Conservation (phyloP, 805 yeast species). For the Gaillardinia entomophila region DNA sequence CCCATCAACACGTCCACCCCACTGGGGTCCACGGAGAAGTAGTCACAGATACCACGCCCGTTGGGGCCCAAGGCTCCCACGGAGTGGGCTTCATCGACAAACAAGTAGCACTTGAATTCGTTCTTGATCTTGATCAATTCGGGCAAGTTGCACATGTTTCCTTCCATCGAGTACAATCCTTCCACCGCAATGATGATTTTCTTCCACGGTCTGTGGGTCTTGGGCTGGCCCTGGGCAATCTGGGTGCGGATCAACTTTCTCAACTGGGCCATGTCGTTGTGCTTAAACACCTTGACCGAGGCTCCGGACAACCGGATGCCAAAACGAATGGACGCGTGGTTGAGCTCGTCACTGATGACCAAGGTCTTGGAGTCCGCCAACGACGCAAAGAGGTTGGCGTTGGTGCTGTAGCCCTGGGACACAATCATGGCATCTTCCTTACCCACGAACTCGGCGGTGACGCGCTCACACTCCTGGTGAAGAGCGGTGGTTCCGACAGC, state of each 20-base stretch:
- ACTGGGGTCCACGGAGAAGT: constrained; percentile 72
- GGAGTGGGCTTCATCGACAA: constrained; percentile 97
- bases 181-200: constrained; percentile 82
- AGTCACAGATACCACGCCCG: constrained; percentile 95
- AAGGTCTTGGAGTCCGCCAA: constrained; percentile 82
- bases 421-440: constrained; percentile 82
- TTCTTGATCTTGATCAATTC: constrained; percentile 63
- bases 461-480: constrained; percentile 66
- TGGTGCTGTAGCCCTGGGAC: constrained; percentile 95
- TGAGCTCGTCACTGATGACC: constrained; percentile 88
- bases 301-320: constrained; percentile 94
- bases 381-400: constrained; percentile 79
- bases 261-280: constrained; percentile 78
- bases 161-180: constrained; percentile 91
- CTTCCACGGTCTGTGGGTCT: constrained; percentile 94
- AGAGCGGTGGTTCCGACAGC: constrained; percentile 71
- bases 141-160: constrained; percentile 82
- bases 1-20: constrained; percentile 92
- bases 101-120: constrained; percentile 83
- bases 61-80: constrained; percentile 96
- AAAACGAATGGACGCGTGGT: constrained; percentile 92
- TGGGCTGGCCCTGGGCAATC: constrained; percentile 91
- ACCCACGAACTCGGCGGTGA: constrained; percentile 82
- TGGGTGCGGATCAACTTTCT: constrained; percentile 76
- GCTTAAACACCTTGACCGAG: constrained; percentile 84